Conservation (phyloP, 2,329 filamentous ascomycete species). For the Trichothecium sympodiale region DNA sequence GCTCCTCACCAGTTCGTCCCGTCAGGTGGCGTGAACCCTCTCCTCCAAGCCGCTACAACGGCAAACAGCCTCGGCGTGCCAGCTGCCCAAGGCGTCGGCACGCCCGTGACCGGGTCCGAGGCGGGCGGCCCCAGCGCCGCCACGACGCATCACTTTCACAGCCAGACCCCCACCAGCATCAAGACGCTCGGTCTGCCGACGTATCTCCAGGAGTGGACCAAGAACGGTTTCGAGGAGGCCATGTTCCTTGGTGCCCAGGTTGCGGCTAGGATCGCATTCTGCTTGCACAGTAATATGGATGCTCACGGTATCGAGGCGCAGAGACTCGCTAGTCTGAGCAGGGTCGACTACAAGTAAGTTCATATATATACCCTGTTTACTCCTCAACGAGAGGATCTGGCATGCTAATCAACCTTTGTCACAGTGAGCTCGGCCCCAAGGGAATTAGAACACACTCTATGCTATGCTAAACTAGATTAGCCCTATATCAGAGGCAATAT, state of each 20-base stretch:
- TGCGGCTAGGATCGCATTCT: constrained; percentile 54
- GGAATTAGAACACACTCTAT: constrained; percentile 42
- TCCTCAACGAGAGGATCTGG: not conserved
- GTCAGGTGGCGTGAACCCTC: constrained; percentile 65
- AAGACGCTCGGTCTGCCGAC: constrained; percentile 67
- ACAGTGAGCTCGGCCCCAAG: constrained; percentile 43
- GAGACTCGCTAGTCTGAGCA: constrained; percentile 43
- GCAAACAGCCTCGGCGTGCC: constrained; percentile 45
- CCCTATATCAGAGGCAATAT: too few relatives aligned
- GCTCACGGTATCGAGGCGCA: constrained; percentile 39
- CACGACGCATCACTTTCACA: constrained; percentile 40
- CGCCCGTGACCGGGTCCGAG: constrained; percentile 29
- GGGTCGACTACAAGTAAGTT: constrained; percentile 51
- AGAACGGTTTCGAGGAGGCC: constrained; percentile 66
- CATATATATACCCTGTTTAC: not conserved
- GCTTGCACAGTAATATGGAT: constrained; percentile 45
- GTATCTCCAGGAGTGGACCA: constrained; percentile 88
- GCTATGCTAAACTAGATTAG: constrained; percentile 27
- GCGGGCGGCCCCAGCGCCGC: constrained; percentile 21
- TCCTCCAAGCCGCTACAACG: constrained; percentile 83
- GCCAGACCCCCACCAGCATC: constrained; percentile 72
- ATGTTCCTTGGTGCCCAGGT: constrained; percentile 83
- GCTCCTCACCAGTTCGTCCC: constrained; percentile 45
- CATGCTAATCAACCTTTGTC: not conserved
- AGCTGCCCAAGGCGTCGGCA: constrained; percentile 19